A percentile compares a stretch with the other conserved stretches of the same genome.
These are phyloP conservation scores for Calonectria pseudoreteaudii DNA, from an alignment of 2,329 filamentous ascomycete species.

Conservation along the genomic window DNA sequence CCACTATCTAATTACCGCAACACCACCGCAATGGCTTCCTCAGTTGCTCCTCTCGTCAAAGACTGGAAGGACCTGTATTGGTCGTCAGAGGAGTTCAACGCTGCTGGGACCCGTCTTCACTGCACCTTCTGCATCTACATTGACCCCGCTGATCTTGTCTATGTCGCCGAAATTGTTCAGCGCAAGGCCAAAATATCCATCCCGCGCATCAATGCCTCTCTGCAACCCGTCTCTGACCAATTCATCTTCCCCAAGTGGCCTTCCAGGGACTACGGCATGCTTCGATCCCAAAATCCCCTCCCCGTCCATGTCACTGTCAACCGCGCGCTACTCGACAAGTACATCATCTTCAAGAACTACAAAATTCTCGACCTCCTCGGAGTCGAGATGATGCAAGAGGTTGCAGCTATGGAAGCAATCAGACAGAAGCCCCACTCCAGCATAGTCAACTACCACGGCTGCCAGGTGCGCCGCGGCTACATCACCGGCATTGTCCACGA, in stretches of 20 bases:
- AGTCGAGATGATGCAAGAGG: constrained; percentile 31
- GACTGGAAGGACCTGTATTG: constrained; percentile 25
- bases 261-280: background rate
- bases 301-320: constrained; percentile 21
- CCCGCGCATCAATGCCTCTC: constrained; percentile 17
- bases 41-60: constrained; percentile 17
- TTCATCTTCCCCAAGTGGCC: constrained; percentile 28
- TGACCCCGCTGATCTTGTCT: constrained; percentile 11
- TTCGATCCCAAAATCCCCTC: background rate
- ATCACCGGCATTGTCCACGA: constrained; percentile 44
- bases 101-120: constrained; percentile 29
- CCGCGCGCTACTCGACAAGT: constrained; percentile 24
- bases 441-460: constrained; percentile 44
- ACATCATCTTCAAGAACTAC: constrained; percentile 26
- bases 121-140: constrained; percentile 40
- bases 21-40: background rate
- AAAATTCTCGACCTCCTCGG: constrained; percentile 24
- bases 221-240: constrained; percentile 10
- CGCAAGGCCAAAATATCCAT: constrained; percentile 25
- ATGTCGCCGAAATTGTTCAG: background rate
- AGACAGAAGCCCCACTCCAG: constrained; percentile 40
- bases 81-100: constrained; percentile 29
- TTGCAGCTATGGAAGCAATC: constrained; percentile 32
- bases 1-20: background rate
- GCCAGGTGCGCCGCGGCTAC: constrained; percentile 37